Evolutionary conservation across 2,329 filamentous ascomycete species (phyloP).

Genomic region (Pseudopyricularia cyperi): DNA sequence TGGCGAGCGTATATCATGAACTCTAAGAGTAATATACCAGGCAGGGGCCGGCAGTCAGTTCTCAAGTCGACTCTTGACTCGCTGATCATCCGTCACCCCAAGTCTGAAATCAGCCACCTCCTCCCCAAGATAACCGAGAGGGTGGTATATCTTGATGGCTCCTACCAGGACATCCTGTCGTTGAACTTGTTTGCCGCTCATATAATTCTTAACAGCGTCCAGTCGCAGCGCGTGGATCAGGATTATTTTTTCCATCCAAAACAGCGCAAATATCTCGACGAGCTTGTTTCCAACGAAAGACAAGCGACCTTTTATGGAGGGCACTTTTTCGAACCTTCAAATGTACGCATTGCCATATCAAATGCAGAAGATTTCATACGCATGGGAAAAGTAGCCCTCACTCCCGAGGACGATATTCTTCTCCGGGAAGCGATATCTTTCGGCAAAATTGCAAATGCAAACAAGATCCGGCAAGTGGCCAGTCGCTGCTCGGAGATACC

Average conservation of each 20-base stretch:
- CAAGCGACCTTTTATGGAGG: slow-evolving; percentile 79
- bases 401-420: slow-evolving; percentile 43
- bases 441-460: slow-evolving; percentile 45
- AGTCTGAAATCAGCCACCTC: slow-evolving; percentile 54
- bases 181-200: slow-evolving; percentile 77
- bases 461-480: slow-evolving; percentile 51
- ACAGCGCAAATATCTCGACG: slow-evolving; percentile 52
- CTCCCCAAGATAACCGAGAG: slow-evolving; percentile 64
- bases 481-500: slow-evolving; percentile 67
- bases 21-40: slow-evolving; percentile 28
- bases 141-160: slow-evolving; percentile 63
- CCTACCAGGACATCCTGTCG: slow-evolving; percentile 70
- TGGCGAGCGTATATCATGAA: slow-evolving; percentile 66
- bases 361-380: slow-evolving; percentile 55
- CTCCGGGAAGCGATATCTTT: slow-evolving; percentile 53
- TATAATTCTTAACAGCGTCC: slow-evolving; percentile 75
- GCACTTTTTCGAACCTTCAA: slow-evolving; percentile 54
- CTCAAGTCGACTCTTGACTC: slow-evolving; percentile 60
- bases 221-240: slow-evolving; percentile 68
- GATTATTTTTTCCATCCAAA: slow-evolving; percentile 83
- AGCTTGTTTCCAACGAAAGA: slow-evolving; percentile 64
- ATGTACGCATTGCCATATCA: slow-evolving; percentile 52
- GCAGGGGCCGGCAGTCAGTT: slow-evolving; percentile 45
- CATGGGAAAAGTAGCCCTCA: slow-evolving; percentile 46
- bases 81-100: slow-evolving; percentile 67